These are phyloP conservation scores for Oenanthe javanica DNA, from an alignment of 140 eudicot genomes.

Conservation along the genomic window DNA sequence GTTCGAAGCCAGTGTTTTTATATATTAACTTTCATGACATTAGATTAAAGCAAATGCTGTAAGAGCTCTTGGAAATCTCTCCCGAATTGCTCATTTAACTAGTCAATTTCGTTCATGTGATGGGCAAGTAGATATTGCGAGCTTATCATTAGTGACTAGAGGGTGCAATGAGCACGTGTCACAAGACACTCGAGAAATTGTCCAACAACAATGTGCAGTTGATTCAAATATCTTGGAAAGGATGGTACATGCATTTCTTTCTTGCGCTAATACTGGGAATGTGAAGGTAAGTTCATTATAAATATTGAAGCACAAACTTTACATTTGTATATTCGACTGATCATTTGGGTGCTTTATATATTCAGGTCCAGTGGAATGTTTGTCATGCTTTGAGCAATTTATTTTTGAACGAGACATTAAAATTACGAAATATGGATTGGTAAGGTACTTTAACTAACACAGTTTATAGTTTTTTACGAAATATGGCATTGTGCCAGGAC, in stretches of 20 bases:
- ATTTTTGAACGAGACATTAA: conserved; percentile 69
- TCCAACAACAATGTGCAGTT: conserved; percentile 21
- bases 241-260: conserved; percentile 91
- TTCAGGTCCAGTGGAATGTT: conserved; percentile 97
- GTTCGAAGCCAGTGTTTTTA: neutral
- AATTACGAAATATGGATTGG: conserved; percentile 73
- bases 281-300: conserved; percentile 55
- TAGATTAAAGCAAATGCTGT: conserved; percentile 98
- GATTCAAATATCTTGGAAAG: conserved; percentile 47
- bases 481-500: too few relatives aligned
- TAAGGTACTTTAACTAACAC: conserved; percentile 25
- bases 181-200: conserved; percentile 16
- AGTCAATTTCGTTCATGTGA: conserved; percentile 4
- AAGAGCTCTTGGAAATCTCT: conserved; percentile 86
- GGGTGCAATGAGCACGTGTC: neutral
- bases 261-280: conserved; percentile 91
- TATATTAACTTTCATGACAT: neutral
- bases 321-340: neutral
- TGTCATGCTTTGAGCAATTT: conserved; percentile 93
- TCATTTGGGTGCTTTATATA: conserved; percentile 10
- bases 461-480: too few relatives aligned
- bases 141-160: conserved; percentile 1
- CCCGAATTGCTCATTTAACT: conserved; percentile 63
- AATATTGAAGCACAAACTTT: neutral
- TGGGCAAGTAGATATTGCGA: conserved; percentile 9